Percentiles rank a stretch among this genome's conserved stretches.
phyloP scores from a whole-genome alignment of 768 basidiomycete genomes.

The Candolleomyces aberdarensis region DNA sequence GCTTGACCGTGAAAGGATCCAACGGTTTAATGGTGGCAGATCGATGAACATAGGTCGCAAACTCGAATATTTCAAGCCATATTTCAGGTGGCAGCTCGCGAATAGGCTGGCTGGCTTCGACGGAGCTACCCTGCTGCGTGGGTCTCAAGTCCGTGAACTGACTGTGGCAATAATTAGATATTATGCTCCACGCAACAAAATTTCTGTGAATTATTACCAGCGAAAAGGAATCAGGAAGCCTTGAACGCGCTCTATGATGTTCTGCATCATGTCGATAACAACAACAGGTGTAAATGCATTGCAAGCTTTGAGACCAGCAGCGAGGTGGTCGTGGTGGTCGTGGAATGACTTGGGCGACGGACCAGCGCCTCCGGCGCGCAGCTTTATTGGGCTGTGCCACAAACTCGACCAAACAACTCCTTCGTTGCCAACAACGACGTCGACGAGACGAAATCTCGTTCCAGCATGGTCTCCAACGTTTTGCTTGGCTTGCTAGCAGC shows the following conservation, averaged over 20 bases:
- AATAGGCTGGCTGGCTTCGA: slow-evolving; percentile 13
- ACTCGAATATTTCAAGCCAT: slow-evolving; percentile 57
- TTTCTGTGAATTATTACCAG: neutral
- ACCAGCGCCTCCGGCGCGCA: neutral
- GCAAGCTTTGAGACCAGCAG: too few species aligned
- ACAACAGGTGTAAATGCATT: neutral
- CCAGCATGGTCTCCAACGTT: slow-evolving; percentile 22
- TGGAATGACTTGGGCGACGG: neutral
- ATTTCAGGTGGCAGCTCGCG: slow-evolving; percentile 46
- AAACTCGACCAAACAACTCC: neutral
- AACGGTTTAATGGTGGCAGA: slow-evolving; percentile 40
- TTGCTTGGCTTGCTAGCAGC: slow-evolving; percentile 25
- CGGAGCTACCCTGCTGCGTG: neutral
- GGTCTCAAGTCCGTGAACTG: neutral
- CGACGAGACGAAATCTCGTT: neutral
- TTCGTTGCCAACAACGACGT: slow-evolving; percentile 11
- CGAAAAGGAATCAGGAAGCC: neutral
- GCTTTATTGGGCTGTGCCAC: neutral
- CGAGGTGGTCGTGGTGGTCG: neutral
- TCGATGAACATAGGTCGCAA: slow-evolving; percentile 46
- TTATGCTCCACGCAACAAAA: neutral
- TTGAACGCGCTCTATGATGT: neutral
- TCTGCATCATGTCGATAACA: neutral
- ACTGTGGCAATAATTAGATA: neutral
- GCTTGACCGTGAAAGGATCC: slow-evolving; percentile 43